phyloP scores from a whole-genome alignment of 108 stramenopile species.

The Cyclotella choctawhatcheeana region DNA sequence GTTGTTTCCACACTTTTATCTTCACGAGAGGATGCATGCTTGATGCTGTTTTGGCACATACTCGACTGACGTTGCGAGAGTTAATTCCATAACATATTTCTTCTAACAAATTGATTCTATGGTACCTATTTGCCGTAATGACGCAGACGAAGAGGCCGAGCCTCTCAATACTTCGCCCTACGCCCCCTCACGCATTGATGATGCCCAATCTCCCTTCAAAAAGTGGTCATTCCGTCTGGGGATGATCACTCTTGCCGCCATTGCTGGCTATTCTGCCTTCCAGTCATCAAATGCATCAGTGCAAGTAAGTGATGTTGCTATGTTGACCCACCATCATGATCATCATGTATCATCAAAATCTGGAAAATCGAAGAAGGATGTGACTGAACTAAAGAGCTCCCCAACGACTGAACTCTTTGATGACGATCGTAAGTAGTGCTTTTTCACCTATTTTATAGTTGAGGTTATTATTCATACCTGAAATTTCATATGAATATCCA shows the following conservation, averaged over 20 bases:
- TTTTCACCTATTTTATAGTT: not conserved
- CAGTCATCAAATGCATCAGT: not conserved
- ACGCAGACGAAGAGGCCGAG: constrained; percentile 42
- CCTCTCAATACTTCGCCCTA: constrained; percentile 23
- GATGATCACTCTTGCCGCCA: constrained; percentile 3
- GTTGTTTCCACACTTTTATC: too few species aligned
- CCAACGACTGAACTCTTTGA: constrained; percentile 8
- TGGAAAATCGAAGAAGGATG: not conserved
- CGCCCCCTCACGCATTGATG: not conserved
- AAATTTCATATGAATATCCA: not conserved
- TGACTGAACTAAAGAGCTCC: too few species aligned
- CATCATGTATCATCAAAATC: not conserved
- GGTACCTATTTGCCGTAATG: too few species aligned
- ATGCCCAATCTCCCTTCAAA: constrained; percentile 10
- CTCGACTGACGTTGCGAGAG: not conserved
- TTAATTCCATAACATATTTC: not conserved
- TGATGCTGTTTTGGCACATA: too few species aligned
- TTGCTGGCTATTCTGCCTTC: constrained; percentile 9
- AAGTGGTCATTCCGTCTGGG: constrained; percentile 16
- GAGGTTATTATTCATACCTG: not conserved
- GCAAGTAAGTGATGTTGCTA: not conserved
- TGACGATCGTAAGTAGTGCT: constrained; percentile 14
- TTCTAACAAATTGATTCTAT: not conserved
- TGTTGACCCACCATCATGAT: not conserved
- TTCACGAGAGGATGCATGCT: too few species aligned